Percentiles rank a stretch among this genome's conserved stretches.
These are phyloP conservation scores for Mucor circinelloides DNA, from an alignment of 371 early-diverging fungal genomes.

Conservation along the genomic window DNA sequence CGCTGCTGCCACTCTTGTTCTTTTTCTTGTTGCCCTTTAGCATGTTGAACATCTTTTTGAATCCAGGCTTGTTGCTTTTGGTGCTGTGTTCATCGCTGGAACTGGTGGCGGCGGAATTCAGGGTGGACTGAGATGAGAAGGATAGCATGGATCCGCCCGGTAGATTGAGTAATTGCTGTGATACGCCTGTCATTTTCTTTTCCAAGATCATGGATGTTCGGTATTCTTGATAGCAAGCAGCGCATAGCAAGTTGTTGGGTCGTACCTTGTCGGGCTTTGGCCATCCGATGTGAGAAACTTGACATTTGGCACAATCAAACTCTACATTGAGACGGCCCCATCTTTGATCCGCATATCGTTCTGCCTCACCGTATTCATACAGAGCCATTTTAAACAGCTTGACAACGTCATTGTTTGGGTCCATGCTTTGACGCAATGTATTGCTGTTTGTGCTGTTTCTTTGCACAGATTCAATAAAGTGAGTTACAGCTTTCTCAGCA, in stretches of 20 bases:
- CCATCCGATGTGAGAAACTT: conserved; percentile 26
- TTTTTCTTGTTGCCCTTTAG: conserved; percentile 14
- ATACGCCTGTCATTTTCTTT: conserved; percentile 34
- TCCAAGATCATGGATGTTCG: conserved; percentile 44
- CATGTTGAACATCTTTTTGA: conserved; percentile 25
- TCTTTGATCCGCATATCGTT: conserved; percentile 27
- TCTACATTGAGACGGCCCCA: conserved; percentile 30
- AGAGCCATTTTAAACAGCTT: conserved; percentile 34
- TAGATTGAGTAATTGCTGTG: conserved; percentile 18
- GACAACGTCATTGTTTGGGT: conserved; percentile 22
- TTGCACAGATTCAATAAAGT: conserved; percentile 20
- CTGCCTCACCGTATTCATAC: conserved; percentile 35
- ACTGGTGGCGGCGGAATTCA: not conserved
- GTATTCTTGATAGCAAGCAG: conserved; percentile 36
- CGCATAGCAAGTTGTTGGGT: conserved; percentile 34
- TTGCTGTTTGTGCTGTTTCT: not conserved
- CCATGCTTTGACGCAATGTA: not conserved
- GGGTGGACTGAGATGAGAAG: conserved; percentile 13
- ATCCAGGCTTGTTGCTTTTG: conserved; percentile 12
- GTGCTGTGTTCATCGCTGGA: not conserved
- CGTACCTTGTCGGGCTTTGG: conserved; percentile 46
- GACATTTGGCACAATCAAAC: conserved; percentile 39
- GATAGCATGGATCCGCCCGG: conserved; percentile 21
- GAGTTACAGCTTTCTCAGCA: conserved; percentile 4
- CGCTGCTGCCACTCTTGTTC: conserved; percentile 1